Base-by-base conservation (phyloP, 169 alveolate genomes). In the Plasmodium malariae region DNA sequence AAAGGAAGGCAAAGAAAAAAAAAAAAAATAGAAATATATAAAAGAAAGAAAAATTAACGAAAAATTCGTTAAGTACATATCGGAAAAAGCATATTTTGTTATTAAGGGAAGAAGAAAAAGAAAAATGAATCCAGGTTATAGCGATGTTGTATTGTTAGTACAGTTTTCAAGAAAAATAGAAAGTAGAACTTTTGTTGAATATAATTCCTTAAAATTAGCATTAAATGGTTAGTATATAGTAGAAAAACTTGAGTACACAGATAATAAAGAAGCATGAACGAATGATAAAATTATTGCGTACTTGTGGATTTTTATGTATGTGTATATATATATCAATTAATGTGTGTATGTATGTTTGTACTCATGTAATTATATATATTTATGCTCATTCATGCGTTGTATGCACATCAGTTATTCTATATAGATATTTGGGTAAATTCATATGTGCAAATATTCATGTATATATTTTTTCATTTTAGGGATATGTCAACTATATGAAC, bases 161-260 rank as follows among this genome's bases (percentile, higher is more conserved):
- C 92, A 87, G 49, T 87, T 87, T 51, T 73, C 92, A 9, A 62
- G 60, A 28, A 74, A 87, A 62, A 70, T 87, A 69, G 88, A 87
- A 48, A 87, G 88, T 69, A 72, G 92, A 55, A 87, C 92, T 11
- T 87, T 73, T 55, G 88, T 87, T 69, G 92, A 87, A 49, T 87
- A 87, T 54, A 74, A 87, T 36, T 87, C 92, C 24, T 37, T 87
- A 67, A 72, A 87, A 72, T 87, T 87, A 48, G 92, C 92, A 17
- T 63, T 87, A 54, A 74, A 87, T 87, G 92, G 92, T 80, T 43
- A 68, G 21, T 54, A 24, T 14, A 28, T 21, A 55, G 19, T 45
- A 43, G 14, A 70, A 34, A n/a, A 48, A 59, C 5, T 36, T 28
- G 5, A 6, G 21, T 40, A 30, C 21, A 24, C 21, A 24, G 12